Percentiles rank a stretch among this genome's conserved stretches.
Conservation (phyloP, 1,284 basidiomycete species). For the Trametes polyzona region DNA sequence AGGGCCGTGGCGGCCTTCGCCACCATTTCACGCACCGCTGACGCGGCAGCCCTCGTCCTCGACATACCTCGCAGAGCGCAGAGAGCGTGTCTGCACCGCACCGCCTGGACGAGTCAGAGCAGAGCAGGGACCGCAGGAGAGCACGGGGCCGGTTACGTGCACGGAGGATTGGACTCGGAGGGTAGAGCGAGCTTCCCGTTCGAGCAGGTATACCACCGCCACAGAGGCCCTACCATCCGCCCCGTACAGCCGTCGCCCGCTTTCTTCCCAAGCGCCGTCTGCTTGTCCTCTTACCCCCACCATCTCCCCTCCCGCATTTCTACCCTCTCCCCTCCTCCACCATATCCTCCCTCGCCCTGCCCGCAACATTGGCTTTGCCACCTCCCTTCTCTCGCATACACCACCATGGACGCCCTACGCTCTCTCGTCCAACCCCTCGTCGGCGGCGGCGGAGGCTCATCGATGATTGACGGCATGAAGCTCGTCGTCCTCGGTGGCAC, state of each 20-base stretch:
- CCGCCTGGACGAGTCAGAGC: slow-evolving; percentile 10
- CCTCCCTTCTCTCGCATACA: slow-evolving; percentile 22
- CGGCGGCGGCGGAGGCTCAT: slow-evolving; percentile 71
- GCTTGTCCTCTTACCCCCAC: slow-evolving; percentile 26
- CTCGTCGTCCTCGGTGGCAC: slow-evolving; percentile 85
- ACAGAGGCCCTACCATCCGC: slow-evolving; percentile 20
- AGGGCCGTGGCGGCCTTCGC: slow-evolving; percentile 12
- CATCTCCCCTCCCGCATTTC: slow-evolving; percentile 17
- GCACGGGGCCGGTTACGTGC: background rate
- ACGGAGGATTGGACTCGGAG: background rate
- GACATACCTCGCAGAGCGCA: background rate
- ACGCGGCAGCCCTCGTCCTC: slow-evolving; percentile 16
- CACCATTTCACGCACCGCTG: slow-evolving; percentile 14
- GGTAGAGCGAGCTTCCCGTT: slow-evolving; percentile 2
- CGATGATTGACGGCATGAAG: slow-evolving; percentile 83
- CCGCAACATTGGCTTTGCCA: slow-evolving; percentile 35
- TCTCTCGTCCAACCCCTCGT: slow-evolving; percentile 81
- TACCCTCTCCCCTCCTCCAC: slow-evolving; percentile 26
- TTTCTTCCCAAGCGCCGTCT: slow-evolving; percentile 27
- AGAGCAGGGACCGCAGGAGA: background rate
- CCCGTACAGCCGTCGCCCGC: slow-evolving; percentile 24
- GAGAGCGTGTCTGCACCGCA: background rate
- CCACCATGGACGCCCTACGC: slow-evolving; percentile 75
- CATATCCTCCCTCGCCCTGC: slow-evolving; percentile 28
- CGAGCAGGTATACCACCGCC: slow-evolving; percentile 24